Conservation (phyloP, 2,329 filamentous ascomycete species). For the Arthrocladium fulminans region DNA sequence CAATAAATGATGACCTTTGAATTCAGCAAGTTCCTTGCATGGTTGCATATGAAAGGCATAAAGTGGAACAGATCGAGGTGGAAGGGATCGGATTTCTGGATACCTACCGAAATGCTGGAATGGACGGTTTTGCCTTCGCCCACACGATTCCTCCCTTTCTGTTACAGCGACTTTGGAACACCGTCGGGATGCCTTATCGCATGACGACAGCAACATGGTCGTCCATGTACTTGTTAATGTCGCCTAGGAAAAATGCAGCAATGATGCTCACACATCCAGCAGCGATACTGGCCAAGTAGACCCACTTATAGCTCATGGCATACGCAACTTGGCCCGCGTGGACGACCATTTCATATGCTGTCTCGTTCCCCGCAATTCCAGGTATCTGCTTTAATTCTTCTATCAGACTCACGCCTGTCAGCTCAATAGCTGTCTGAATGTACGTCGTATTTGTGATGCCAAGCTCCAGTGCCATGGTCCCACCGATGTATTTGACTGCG, state of each 20-base stretch:
- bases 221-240: conserved; percentile 52
- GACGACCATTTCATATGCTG: conserved; percentile 45
- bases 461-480: conserved; percentile 38
- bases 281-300: conserved; percentile 54
- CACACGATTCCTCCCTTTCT: too few relatives aligned
- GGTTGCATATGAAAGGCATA: too few relatives aligned
- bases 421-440: conserved; percentile 43
- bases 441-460: conserved; percentile 41
- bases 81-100: too few relatives aligned
- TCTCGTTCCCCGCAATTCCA: conserved; percentile 42
- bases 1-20: too few relatives aligned
- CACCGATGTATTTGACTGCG: conserved; percentile 42
- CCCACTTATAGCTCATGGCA: conserved; percentile 50
- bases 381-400: conserved; percentile 26
- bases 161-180: too few relatives aligned
- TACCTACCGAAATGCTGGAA: too few relatives aligned
- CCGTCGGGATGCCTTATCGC: too few relatives aligned
- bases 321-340: conserved; percentile 49
- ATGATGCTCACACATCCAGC: conserved; percentile 51
- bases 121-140: too few relatives aligned
- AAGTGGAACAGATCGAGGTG: too few relatives aligned
- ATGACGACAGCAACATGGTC: conserved; percentile 49
- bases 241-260: conserved; percentile 49
- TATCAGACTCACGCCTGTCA: conserved; percentile 47
- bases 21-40: too few relatives aligned